Base-by-base conservation (phyloP, 2,329 filamentous ascomycete genomes). In the Periconia sp. region DNA sequence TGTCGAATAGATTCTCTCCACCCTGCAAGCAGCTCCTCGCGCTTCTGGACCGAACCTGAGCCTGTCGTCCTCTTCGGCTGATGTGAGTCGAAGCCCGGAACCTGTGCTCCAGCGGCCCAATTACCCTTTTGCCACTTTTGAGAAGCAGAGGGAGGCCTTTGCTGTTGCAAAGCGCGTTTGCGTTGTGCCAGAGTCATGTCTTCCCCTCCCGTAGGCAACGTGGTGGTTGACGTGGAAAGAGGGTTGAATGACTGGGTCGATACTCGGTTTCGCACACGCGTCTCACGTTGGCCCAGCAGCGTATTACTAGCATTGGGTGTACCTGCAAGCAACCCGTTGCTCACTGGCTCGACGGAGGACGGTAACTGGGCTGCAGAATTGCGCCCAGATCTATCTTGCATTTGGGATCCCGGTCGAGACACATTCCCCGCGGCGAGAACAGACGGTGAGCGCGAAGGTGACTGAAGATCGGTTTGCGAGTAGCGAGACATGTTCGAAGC, bases 181-280 rank as follows among this genome's bases (percentile, higher is more conserved):
- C 88, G 84, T 56, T 87, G 82, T 29, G 83, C 86, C 13, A 94
- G 76, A 0, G 88, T 85, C 53, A 92, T 76, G 42, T 91, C 82
- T 47, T 92, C 88, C 1, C 78, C 73, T 55, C 5, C 21, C 15
- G 23, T 31, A 11, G 29, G 65, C 46, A 54, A 32, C 28, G 47
- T 50, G 43, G 29, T 64, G 4, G 65, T 47, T 0, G 57, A 56
- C 1, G 67, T 63, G 3, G 60, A 29, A 12, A 56, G 49, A 18
- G 67, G 61, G 9, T 55, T 66, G 54, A 74, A 68, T 0, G 68
- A 70, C 4, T 67, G 68, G 4, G 69, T 63, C 2, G 70, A 70
- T 9, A 65, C 53, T 16, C 66, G 62, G 37, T 69, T 71, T 13
- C 67, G 72, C 17, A 84, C 64, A 48, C 81, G 73, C 16, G 69